A percentile compares a stretch with the other conserved stretches of the same genome.
phyloP scores from a whole-genome alignment of 1,139 yeast species.

The Arxiozyma heterogenica region DNA sequence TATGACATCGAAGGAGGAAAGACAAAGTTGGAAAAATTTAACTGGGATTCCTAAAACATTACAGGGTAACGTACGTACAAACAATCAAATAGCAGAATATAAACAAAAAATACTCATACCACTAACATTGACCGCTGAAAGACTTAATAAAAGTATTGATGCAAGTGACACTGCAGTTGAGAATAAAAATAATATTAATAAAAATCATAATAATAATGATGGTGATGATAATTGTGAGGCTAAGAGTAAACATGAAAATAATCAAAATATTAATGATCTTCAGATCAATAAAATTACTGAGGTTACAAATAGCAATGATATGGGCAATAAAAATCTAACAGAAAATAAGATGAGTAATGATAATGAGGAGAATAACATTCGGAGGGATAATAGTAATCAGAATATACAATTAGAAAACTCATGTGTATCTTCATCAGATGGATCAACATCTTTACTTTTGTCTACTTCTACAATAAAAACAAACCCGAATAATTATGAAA shows the following conservation, averaged over 20 bases:
- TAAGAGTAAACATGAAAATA: not conserved
- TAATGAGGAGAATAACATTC: not conserved
- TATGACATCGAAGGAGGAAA: constrained; percentile 16
- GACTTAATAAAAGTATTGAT: not conserved
- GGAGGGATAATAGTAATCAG: too few relatives aligned
- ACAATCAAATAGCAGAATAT: constrained; percentile 15
- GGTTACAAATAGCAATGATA: not conserved
- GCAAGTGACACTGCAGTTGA: not conserved
- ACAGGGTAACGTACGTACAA: constrained; percentile 10
- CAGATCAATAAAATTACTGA: not conserved
- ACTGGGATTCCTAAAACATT: constrained; percentile 11
- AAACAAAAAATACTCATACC: constrained; percentile 11
- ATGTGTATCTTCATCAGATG: not conserved
- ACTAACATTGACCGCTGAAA: constrained; percentile 7
- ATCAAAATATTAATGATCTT: too few relatives aligned
- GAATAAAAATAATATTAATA: not conserved
- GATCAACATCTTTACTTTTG: not conserved
- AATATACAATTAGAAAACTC: not conserved
- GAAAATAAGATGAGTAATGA: not conserved
- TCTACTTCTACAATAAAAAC: not conserved
- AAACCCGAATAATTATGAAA: not conserved
- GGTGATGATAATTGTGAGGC: not conserved
- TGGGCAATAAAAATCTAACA: not conserved
- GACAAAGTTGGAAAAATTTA: constrained; percentile 14
- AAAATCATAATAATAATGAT: too few relatives aligned